Evolutionary conservation across 768 basidiomycete species (phyloP), one percentile per base, ranked within the genome.

Genomic region (Rhizopogon vesiculosus): DNA sequence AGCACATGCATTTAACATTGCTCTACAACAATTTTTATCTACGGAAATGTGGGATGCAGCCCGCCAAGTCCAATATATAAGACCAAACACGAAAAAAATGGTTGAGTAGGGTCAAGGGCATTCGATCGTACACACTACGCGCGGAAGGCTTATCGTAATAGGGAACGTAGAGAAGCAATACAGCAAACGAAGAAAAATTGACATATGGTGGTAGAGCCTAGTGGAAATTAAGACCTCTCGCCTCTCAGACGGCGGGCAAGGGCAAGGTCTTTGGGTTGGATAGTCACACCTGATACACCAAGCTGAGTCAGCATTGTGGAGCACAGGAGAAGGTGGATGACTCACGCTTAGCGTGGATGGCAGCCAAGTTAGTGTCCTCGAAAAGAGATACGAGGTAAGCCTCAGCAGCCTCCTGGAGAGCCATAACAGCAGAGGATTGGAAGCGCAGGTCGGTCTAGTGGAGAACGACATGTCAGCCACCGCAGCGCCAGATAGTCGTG

Each of bases 371-470:
- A 57, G 89, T 91, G 77, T 91, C 89, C 64, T 91, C 89, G 64
- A 91, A 91, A 69, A 91, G 80, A 25, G 86, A 89, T 65, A 90
- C 89, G 56, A 90, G 87, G 75, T 91, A 91, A 28, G 87, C 89
- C 78, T 95, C 93, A 49, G 90, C 89, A 48, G 91, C 93, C 72
- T 95, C 93, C 76, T 95, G 92, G 57, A 94, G 82, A 45, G 93
- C 93, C 83, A 91, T 90, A 62, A 95, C 91, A 39, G 92, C 93
- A 25, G 93, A 95, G 3, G 91, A 93, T 74, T 96, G 93, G 91
- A 95, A 95, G 66, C 93, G 91, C 60, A 96, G 76, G 70, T 91
- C 89, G 62, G 91, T 91, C 89, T 89, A 61, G 45, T 59, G 7
- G 33, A 42, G 43, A 60, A 55, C 56, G 13, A 16, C 16, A 25